Conservation (phyloP, 2,329 filamentous ascomycete species). For the Fusarium incarnatum region DNA sequence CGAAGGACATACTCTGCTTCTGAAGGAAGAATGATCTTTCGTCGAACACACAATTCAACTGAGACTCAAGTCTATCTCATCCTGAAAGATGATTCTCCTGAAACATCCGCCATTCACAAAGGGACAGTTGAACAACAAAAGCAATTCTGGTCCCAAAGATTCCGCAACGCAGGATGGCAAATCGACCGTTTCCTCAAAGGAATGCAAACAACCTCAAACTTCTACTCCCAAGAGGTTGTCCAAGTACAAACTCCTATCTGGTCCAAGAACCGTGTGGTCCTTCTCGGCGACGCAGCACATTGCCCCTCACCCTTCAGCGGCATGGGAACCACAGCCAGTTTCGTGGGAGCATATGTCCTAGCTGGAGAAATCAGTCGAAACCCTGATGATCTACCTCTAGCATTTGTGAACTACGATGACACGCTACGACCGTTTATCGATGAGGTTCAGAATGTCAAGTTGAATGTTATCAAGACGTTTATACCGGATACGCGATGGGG, state of each 20-base stretch:
- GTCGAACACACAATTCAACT: conserved; percentile 30
- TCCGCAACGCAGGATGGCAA: conserved; percentile 24
- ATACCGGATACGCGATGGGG: conserved; percentile 22
- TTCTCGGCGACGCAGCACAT: conserved; percentile 25
- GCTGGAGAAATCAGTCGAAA: conserved; percentile 29
- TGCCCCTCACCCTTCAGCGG: conserved; percentile 33
- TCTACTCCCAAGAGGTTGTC: conserved; percentile 31
- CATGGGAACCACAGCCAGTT: conserved; percentile 27
- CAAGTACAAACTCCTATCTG: conserved; percentile 23
- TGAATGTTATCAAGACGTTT: not conserved
- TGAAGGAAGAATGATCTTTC: conserved; percentile 30
- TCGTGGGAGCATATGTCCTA: conserved; percentile 29
- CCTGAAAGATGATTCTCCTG: conserved; percentile 14
- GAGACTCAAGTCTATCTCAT: conserved; percentile 35
- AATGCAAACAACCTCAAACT: conserved; percentile 25
- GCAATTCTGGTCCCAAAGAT: conserved; percentile 25
- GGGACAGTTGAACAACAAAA: conserved; percentile 25
- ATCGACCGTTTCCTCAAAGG: conserved; percentile 23
- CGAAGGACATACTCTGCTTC: conserved; percentile 19
- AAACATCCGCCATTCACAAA: conserved; percentile 15
- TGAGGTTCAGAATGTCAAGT: conserved; percentile 27
- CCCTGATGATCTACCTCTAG: conserved; percentile 7
- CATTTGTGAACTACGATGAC: conserved; percentile 30
- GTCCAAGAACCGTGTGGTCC: conserved; percentile 18
- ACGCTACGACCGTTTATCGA: conserved; percentile 20